A percentile compares a stretch with the other conserved stretches of the same genome.
Evolutionary conservation across 2,329 filamentous ascomycete species (phyloP).

Genomic region (Claviceps sp.): DNA sequence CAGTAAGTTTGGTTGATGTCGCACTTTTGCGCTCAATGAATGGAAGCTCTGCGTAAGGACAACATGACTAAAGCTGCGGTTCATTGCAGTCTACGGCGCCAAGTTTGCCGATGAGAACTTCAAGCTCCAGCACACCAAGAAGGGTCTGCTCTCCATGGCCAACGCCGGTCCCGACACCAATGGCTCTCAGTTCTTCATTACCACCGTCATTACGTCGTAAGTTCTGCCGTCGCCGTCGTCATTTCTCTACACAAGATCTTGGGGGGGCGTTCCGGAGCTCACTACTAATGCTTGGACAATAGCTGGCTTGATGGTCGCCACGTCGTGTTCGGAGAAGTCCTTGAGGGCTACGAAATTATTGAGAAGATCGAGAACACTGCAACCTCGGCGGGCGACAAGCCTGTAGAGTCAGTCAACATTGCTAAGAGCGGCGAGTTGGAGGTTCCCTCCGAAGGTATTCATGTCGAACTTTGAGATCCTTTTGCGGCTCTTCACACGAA

Average conservation of each 20-base stretch:
- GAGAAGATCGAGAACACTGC: conserved; percentile 62
- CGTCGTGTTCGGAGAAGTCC: conserved; percentile 79
- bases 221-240: conserved; percentile 11
- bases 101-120: conserved; percentile 89
- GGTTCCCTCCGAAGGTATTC: conserved; percentile 83
- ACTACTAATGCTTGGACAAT: not conserved
- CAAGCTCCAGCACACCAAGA: conserved; percentile 85
- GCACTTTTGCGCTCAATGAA: not conserved
- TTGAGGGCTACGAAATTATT: conserved; percentile 73
- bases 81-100: conserved; percentile 54
- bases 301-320: conserved; percentile 75
- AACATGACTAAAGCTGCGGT: conserved; percentile 10
- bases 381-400: conserved; percentile 56
- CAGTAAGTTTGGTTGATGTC: conserved; percentile 36
- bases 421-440: conserved; percentile 72
- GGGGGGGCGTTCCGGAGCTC: not conserved
- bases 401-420: conserved; percentile 57
- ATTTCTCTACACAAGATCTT: not conserved
- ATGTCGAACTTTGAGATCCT: conserved; percentile 61
- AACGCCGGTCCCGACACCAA: conserved; percentile 79
- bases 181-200: conserved; percentile 85
- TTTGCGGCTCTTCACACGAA: conserved; percentile 7
- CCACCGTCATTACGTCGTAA: conserved; percentile 64
- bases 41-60: not conserved
- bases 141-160: conserved; percentile 72